Evolutionary conservation across 345 rosid species (phyloP).

Genomic region (Eutrema japonicum): DNA sequence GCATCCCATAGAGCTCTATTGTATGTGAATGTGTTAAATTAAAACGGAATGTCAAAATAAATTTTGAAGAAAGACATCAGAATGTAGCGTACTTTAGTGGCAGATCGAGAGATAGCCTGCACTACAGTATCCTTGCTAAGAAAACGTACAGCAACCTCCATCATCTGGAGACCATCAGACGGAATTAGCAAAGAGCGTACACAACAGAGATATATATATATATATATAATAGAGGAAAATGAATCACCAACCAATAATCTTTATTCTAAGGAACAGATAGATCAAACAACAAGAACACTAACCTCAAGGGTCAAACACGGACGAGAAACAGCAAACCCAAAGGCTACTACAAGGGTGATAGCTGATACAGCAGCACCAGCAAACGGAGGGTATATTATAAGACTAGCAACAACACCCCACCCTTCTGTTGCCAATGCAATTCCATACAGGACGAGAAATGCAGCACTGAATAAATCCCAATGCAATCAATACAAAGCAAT

Average conservation of each 20-base stretch:
- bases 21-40: slow-evolving; percentile 20
- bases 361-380: slow-evolving; percentile 99
- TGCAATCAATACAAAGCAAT: slow-evolving; percentile 17
- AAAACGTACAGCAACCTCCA: slow-evolving; percentile 99
- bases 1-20: slow-evolving; percentile 16
- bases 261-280: slow-evolving; percentile 14
- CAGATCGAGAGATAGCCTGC: slow-evolving; percentile 97
- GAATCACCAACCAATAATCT: background rate
- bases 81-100: slow-evolving; percentile 78
- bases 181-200: slow-evolving; percentile 27
- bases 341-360: slow-evolving; percentile 93
- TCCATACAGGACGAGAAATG: slow-evolving; percentile 96
- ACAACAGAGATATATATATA: background rate
- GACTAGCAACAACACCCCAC: slow-evolving; percentile 99
- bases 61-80: slow-evolving; percentile 21
- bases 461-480: slow-evolving; percentile 61
- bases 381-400: slow-evolving; percentile 94
- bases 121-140: slow-evolving; percentile 94
- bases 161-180: slow-evolving; percentile 66
- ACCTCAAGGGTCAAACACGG: slow-evolving; percentile 98
- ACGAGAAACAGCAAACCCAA: slow-evolving; percentile 99
- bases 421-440: slow-evolving; percentile 98
- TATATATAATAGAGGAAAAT: slow-evolving; percentile 2
- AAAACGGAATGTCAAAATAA: background rate
- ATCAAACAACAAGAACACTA: slow-evolving; percentile 35